Base-by-base conservation (phyloP, 2,329 filamentous ascomycete species). In the Mollisiaceae sp. region DNA sequence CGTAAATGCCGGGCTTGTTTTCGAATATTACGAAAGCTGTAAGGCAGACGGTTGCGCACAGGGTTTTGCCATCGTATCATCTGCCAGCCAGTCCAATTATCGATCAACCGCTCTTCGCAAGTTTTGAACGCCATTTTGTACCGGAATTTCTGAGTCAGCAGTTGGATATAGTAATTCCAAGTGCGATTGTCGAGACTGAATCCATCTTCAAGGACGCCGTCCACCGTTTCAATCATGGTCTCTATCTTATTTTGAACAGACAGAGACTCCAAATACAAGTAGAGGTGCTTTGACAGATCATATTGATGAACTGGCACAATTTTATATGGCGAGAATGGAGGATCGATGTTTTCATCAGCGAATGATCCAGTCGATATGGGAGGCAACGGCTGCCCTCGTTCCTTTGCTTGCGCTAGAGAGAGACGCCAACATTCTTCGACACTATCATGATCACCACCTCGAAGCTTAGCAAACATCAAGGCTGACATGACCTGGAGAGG, bases 31-130 rank as follows among this genome's bases (percentile, higher is more conserved):
- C 73, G 68, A 8, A 72, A 36, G 52, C 74, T 65, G 35, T 69
- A 45, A n/a, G 71, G 64, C 22, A 77, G 58, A 35, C 69, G 66
- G 57, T 74, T 74, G 59, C 71, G 67, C 35, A 63, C 64, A 20
- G 70, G 71, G 38, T 65, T 50, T 20, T 61, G 22, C 55, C 71
- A 69, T 62, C 75, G 71, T 12, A 71, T 32, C 4, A 43, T 56
- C 20, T 66, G 60, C 92, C 93, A 97, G 27, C 93, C 92, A 12
- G 86, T 85, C 85, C 93, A 97, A 39, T 86, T 82, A 0, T 86
- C 83, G 85, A 97, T 96, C 63, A 98, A 88, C 66, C 87, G 86
- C 32, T 82, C 79, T 79, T 98, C 94, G 75, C 91, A 94, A 60
- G 89, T 79, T 24, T 80, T 75, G 78, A 95, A 97, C 43, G 93